Evolutionary conservation across 1,284 basidiomycete species (phyloP).

Genomic region (Ganoderma sinense): DNA sequence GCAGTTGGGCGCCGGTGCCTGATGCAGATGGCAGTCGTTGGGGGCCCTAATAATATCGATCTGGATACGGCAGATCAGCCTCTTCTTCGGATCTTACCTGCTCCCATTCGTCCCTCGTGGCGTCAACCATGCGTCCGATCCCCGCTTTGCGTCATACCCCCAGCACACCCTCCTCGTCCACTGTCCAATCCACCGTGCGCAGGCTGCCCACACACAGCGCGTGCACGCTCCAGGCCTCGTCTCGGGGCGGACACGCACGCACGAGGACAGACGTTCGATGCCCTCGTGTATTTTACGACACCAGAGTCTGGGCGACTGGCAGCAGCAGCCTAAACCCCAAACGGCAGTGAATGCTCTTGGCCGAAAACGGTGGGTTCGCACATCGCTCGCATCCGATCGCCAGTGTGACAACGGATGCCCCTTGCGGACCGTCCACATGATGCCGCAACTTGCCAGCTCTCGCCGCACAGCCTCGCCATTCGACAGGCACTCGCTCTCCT

Average conservation of each 20-base stretch:
- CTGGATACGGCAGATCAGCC: conserved; percentile 34
- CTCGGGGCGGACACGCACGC: neutral
- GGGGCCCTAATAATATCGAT: conserved; percentile 31
- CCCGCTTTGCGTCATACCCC: conserved; percentile 15
- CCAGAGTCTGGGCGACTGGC: conserved; percentile 23
- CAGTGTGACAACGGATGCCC: conserved; percentile 17
- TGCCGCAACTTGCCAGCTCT: conserved; percentile 24
- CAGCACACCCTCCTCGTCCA: conserved; percentile 3
- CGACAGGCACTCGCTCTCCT: conserved; percentile 1
- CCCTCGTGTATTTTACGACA: conserved; percentile 23
- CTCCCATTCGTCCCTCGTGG: conserved; percentile 14
- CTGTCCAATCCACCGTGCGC: neutral
- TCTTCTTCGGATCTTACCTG: conserved; percentile 31
- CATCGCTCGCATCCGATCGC: conserved; percentile 27
- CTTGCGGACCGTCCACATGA: conserved; percentile 27
- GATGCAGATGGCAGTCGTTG: conserved; percentile 21
- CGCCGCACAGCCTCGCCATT: conserved; percentile 10
- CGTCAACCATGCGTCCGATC: conserved; percentile 1
- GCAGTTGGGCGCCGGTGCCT: conserved; percentile 34
- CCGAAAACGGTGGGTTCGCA: conserved; percentile 23
- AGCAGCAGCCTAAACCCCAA: conserved; percentile 31
- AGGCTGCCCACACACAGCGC: neutral
- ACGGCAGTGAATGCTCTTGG: conserved; percentile 29
- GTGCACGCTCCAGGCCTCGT: neutral
- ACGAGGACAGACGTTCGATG: conserved; percentile 12